Conservation (phyloP, 2,329 filamentous ascomycete genomes). For the Colletotrichum orchidophilum region DNA sequence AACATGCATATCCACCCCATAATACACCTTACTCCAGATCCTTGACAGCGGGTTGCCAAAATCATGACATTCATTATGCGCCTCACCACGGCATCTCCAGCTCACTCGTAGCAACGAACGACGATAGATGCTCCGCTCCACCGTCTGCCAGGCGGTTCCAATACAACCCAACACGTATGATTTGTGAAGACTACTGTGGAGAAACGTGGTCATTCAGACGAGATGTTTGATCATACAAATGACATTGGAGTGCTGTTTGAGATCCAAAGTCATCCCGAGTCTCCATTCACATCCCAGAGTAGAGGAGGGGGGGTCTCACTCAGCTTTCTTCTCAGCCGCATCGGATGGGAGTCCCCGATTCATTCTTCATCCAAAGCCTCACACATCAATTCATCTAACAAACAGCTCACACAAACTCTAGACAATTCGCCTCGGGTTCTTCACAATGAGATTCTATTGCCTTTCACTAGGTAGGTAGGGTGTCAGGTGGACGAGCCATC, state of each 20-base stretch:
- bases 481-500: too few relatives aligned
- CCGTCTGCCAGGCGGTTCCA: not conserved
- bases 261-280: not conserved
- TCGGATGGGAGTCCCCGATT: constrained; percentile 5
- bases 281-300: not conserved
- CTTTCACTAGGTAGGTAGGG: too few relatives aligned
- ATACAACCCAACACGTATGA: not conserved
- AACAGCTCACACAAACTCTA: not conserved
- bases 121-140: not conserved
- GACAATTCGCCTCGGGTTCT: not conserved
- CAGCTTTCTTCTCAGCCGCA: not conserved
- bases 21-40: not conserved
- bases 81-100: not conserved
- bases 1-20: not conserved
- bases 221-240: not conserved
- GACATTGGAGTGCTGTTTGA: not conserved
- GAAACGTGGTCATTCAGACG: not conserved
- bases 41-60: not conserved
- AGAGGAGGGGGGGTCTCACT: not conserved
- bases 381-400: not conserved
- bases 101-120: not conserved
- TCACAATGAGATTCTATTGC: too few relatives aligned
- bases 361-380: not conserved
- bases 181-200: not conserved
- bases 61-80: not conserved